Conservation (phyloP, 371 early-diverging fungal genomes). For the Neoconidiobolus thromboides region DNA sequence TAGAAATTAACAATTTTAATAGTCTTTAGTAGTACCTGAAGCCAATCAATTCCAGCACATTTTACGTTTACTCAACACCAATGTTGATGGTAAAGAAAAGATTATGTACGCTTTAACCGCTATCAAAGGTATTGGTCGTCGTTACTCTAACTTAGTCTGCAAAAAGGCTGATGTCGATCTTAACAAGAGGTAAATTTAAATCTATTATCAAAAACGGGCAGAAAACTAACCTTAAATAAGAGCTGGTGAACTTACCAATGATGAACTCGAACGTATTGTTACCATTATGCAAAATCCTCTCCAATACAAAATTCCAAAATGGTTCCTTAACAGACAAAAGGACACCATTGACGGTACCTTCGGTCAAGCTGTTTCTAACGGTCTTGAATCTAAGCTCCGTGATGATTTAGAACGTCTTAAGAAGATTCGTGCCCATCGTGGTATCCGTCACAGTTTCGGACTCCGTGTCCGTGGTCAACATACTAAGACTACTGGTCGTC, state of each 20-base stretch:
- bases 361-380: slow-evolving; percentile 88
- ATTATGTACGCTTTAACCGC: slow-evolving; percentile 90
- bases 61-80: slow-evolving; percentile 99
- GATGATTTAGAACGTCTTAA: slow-evolving; percentile 92
- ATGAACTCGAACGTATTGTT: slow-evolving; percentile 79
- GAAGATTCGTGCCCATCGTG: slow-evolving; percentile 89
- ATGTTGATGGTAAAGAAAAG: slow-evolving; percentile 95
- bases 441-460: slow-evolving; percentile 94
- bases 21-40: slow-evolving; percentile 80
- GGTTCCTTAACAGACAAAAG: slow-evolving; percentile 98
- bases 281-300: slow-evolving; percentile 83
- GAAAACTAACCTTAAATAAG: background rate
- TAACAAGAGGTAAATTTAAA: slow-evolving; percentile 53
- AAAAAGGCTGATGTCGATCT: slow-evolving; percentile 96
- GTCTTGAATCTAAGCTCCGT: slow-evolving; percentile 87
- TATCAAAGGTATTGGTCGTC: slow-evolving; percentile 97
- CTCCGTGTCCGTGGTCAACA: slow-evolving; percentile 88
- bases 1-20: background rate
- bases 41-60: slow-evolving; percentile 93
- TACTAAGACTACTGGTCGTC: slow-evolving; percentile 96
- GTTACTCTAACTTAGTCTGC: slow-evolving; percentile 94
- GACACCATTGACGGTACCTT: slow-evolving; percentile 86
- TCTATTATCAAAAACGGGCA: background rate
- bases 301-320: slow-evolving; percentile 93
- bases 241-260: slow-evolving; percentile 92